Percentiles rank a stretch among this genome's conserved stretches.
Conservation (phyloP, 306 rosid genomes). For the Erythrophleum fordii region DNA sequence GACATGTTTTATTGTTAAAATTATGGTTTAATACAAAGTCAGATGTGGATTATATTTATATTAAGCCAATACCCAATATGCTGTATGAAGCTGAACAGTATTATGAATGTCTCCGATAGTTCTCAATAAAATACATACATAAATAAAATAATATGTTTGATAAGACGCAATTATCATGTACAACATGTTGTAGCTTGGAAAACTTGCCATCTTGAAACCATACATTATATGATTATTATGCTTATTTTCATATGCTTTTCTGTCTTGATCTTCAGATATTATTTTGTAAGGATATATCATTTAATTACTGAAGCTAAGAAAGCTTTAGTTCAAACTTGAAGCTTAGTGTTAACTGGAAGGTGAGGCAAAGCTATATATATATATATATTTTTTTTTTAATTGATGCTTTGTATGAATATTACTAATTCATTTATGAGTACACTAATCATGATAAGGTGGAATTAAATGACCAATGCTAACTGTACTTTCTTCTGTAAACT, state of each 20-base stretch:
- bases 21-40: constrained; percentile 31
- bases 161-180: constrained; percentile 39
- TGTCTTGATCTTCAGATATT: constrained; percentile 33
- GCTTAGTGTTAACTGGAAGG: constrained; percentile 1
- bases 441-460: neutral
- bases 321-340: constrained; percentile 9
- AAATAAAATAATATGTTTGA: neutral
- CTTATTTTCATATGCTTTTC: neutral
- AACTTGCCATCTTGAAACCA: neutral
- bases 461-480: neutral
- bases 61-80: constrained; percentile 26
- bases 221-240: neutral
- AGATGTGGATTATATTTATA: constrained; percentile 20
- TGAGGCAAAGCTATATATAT: neutral
- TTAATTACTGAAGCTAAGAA: constrained; percentile 21
- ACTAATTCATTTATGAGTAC: neutral
- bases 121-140: neutral
- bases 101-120: constrained; percentile 21
- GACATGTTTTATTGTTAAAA: constrained; percentile 31
- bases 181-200: constrained; percentile 29
- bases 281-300: neutral
- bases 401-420: constrained; percentile 20
- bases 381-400: constrained; percentile 27
- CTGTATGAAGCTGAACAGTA: constrained; percentile 27
- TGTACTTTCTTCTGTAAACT: neutral